Conservation (phyloP, 78 protist genomes). For the Emiliania huxleyi region DNA sequence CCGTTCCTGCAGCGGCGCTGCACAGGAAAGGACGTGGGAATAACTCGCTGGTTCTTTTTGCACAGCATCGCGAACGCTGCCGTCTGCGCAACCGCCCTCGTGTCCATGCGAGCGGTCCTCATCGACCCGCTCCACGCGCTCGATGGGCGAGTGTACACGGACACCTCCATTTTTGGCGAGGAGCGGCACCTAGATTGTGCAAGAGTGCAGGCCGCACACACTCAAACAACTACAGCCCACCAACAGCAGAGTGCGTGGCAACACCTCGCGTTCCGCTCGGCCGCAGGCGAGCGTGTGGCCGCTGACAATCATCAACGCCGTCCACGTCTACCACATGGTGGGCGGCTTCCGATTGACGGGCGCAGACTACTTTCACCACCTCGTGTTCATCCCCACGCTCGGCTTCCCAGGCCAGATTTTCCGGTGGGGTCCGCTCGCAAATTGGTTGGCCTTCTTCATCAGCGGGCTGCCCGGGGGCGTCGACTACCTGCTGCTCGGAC, state of each 20-base stretch:
- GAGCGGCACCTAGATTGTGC: not conserved
- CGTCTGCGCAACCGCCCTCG: not conserved
- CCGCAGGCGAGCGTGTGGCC: too few species aligned
- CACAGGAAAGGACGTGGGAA: too few species aligned
- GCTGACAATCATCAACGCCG: not conserved
- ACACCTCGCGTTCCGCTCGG: too few species aligned
- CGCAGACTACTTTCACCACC: not conserved
- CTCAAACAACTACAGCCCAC: too few species aligned
- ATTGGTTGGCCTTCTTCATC: not conserved
- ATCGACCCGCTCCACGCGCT: not conserved
- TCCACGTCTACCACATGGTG: not conserved
- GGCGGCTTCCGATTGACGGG: not conserved
- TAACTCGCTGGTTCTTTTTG: not conserved
- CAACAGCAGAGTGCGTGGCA: too few species aligned
- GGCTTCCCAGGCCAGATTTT: not conserved
- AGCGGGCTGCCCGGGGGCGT: not conserved
- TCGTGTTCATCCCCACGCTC: not conserved
- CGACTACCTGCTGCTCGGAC: not conserved
- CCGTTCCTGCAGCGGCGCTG: too few species aligned
- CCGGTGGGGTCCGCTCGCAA: not conserved
- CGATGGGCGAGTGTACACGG: not conserved
- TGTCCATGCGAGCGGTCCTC: not conserved
- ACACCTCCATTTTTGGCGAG: not conserved
- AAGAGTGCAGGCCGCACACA: too few species aligned
- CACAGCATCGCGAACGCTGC: not conserved